Evolutionary conservation across 192 early-diverging fungal genomes (phyloP), one percentile per base, ranked within the genome.

Genomic region (Coemansia sp.): DNA sequence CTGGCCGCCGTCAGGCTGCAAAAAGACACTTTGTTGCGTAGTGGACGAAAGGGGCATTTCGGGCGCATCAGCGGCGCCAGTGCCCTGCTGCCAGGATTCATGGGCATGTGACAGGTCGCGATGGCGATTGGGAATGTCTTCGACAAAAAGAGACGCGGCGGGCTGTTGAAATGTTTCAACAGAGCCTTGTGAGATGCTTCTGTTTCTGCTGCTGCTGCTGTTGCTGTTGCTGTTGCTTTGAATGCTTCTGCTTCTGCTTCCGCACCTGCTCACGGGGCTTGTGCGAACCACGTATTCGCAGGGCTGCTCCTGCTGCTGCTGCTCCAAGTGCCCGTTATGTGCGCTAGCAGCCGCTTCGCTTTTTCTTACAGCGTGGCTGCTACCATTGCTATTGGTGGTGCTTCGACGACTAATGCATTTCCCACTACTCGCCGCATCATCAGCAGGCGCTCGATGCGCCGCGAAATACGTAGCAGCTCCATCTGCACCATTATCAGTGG

Each of bases 161-260:
- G 1, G 4, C 39, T 42, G 39, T 16, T 4, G 39, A 42, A 42
- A 42, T 42, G 39, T 18, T 42, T 42, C 39, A 42, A 42, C 39
- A 4, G 39, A 42, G 39, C 14, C 13, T 42, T 42, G 39, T 0
- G 39, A 42, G 13, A 3, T 42, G 4, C 14, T 42, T 42, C 39
- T 42, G 39, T 16, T 42, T 10, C 14, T 42, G 0, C 52, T 54
- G 25, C 52, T 51, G 22, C 46, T 48, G 0, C 46, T 48, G 8
- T 14, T 22, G 46, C 49, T 50, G 50, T 25, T 51, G 50, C 22
- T 51, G 50, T n/a, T n/a, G n/a, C n/a, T n/a, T n/a, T n/a, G n/a
- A n/a, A n/a, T n/a, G n/a, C n/a, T n/a, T n/a, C n/a, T n/a, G n/a
- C n/a, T n/a, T n/a, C 50, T 25, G 24, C 7, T 51, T 51, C 25